Conservation (phyloP, 2,329 filamentous ascomycete genomes). For the Pyricularia pennisetigena region DNA sequence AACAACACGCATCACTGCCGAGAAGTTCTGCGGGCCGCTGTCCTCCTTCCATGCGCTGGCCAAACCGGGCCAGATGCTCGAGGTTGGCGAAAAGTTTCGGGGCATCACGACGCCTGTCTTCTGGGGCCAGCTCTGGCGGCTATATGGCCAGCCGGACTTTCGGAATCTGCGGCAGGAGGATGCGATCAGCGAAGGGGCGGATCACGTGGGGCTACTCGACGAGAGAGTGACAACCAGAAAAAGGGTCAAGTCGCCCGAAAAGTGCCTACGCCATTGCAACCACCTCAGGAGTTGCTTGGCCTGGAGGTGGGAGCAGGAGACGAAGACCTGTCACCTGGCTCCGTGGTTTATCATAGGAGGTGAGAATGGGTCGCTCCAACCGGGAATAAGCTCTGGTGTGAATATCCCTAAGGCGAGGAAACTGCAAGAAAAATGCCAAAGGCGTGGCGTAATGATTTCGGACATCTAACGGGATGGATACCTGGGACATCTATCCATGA, state of each 20-base stretch:
- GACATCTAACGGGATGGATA: neutral
- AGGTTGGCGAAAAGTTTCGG: slow-evolving; percentile 30
- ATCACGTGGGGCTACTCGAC: slow-evolving; percentile 39
- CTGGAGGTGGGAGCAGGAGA: slow-evolving; percentile 36
- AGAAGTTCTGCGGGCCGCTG: slow-evolving; percentile 43
- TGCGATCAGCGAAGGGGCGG: slow-evolving; percentile 27
- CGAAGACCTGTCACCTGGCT: slow-evolving; percentile 30
- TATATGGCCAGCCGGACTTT: slow-evolving; percentile 33
- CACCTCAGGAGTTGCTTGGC: slow-evolving; percentile 30
- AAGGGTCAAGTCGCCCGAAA: slow-evolving; percentile 26
- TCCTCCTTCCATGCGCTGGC: slow-evolving; percentile 43
- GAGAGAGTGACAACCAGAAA: slow-evolving; percentile 27
- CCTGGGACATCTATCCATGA: neutral
- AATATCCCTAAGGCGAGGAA: slow-evolving; percentile 16
- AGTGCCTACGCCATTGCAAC: slow-evolving; percentile 21
- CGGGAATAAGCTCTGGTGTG: slow-evolving; percentile 26
- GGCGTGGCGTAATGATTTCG: neutral
- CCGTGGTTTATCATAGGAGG: slow-evolving; percentile 41
- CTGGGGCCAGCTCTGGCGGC: slow-evolving; percentile 40
- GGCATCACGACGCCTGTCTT: slow-evolving; percentile 28
- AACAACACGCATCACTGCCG: slow-evolving; percentile 36
- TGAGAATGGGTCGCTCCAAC: slow-evolving; percentile 10
- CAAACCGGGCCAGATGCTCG: slow-evolving; percentile 32
- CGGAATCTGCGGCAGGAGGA: slow-evolving; percentile 22
- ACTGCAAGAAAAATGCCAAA: neutral